Conservation (phyloP, 345 rosid species). For the Euphorbia peplus region DNA sequence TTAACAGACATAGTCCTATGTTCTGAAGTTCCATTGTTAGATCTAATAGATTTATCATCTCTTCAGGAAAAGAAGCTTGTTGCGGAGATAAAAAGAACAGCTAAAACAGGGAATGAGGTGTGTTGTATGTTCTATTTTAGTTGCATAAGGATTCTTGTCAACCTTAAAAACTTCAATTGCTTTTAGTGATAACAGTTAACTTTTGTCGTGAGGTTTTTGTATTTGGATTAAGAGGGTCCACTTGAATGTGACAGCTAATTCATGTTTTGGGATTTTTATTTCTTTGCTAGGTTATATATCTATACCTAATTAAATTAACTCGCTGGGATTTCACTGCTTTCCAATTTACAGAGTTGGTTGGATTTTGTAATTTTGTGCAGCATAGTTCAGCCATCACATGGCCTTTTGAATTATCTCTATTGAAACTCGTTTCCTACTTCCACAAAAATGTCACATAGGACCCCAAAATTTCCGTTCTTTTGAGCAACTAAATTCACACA, state of each 20-base stretch:
- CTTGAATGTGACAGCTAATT: neutral
- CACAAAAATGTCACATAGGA: neutral
- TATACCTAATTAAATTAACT: neutral
- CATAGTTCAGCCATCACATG: neutral
- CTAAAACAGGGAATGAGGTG: slow-evolving; percentile 95
- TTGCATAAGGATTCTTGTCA: neutral
- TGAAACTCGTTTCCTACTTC: neutral
- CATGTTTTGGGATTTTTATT: neutral
- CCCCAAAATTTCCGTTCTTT: neutral
- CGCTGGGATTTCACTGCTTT: neutral
- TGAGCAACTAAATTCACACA: neutral
- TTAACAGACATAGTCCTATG: slow-evolving; percentile 14
- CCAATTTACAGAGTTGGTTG: neutral
- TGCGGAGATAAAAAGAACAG: slow-evolving; percentile 87
- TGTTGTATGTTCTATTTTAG: neutral
- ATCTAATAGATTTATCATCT: slow-evolving; percentile 22
- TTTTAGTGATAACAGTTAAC: neutral
- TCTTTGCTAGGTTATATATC: neutral
- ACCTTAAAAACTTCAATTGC: slow-evolving; percentile 9
- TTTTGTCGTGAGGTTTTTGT: neutral
- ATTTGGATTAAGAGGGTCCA: neutral
- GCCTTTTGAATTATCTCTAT: neutral
- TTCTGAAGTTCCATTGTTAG: neutral
- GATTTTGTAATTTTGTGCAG: neutral
- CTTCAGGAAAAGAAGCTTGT: slow-evolving; percentile 89